Evolutionary conservation across 176 grass and related monocot species (phyloP), one percentile per base, ranked within the genome.

Genomic region (Triticum dicoccoides): DNA sequence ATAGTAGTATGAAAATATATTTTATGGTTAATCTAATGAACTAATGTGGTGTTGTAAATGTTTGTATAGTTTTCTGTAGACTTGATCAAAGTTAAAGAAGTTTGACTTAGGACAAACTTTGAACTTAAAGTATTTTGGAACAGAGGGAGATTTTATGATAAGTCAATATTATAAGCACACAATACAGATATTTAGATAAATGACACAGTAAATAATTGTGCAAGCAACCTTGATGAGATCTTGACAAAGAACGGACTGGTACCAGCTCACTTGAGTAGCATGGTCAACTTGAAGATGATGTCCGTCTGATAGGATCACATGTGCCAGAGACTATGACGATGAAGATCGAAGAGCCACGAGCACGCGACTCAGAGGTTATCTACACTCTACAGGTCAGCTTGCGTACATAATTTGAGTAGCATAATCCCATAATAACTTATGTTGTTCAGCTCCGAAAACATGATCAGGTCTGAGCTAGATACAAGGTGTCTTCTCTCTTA

Each of bases 151-250:
- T 84, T 62, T 63, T 69, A 67, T 74, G 35, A 47, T 8, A n/a
- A 25, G 51, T 63, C 69, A n/a, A 12, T 63, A 45, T 12, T 83
- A 62, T 20, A 59, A 61, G 69, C 35, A 41, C 39, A 15, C 61
- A n/a, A 33, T n/a, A 64, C 23, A 75, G 24, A 56, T 62, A 14
- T 20, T n/a, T 17, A 62, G 76, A 62, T 21, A 61, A 80, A 80
- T 47, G 15, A 54, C 2, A 76, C 10, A 64, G 44, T n/a, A 61
- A 66, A 87, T 3, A 61, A 27, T 24, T 9, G 71, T 23, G 79
- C 38, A n/a, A 32, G 25, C 37, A 44, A 77, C 66, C 61, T 77
- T 87, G 75, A 61, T 69, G 45, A 79, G 21, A 66, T 69, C 74
- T 29, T 34, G 8, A 88, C 5, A 69, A 69, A 58, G 12, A 78